Evolutionary conservation across 2,329 filamentous ascomycete genomes (phyloP), one percentile per base, ranked within the genome.

Genomic region (Pseudogymnoascus sp.): DNA sequence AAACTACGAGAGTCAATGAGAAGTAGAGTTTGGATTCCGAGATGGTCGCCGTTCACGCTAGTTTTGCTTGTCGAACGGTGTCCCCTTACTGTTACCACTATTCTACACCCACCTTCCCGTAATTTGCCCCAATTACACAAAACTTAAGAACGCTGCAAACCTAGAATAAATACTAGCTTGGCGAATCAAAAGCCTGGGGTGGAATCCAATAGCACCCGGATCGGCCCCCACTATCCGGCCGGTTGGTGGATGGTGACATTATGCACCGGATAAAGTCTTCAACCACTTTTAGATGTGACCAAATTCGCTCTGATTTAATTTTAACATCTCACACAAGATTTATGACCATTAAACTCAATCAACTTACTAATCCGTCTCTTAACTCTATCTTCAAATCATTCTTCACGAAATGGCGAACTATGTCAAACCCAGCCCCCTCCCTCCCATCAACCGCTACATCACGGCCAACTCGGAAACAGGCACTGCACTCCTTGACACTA

Each of bases 401-500:
- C 21, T 27, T 45, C 12, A n/a, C 40, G 13, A 45, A 10, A 45
- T 45, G 40, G 40, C 40, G 21, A 45, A 27, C 40, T 8, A 45
- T 8, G 18, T 45, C 40, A 27, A 45, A 45, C 40, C 40, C 21
- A 45, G 40, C 40, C 40, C 40, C 8, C 67, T 69, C 15, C 66
- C 65, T 13, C 60, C 62, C 8, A 48, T 66, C 25, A 63, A 65
- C 8, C 64, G 68, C n/a, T 66, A 67, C 59, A 69, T 70, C 31
- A 70, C 68, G 13, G 63, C 65, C 21, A 61, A 64, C 39, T 42
- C 69, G 18, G 13, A 42, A 7, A 58, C 55, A 4, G 67, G 68
- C 3, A 68, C 67, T 62, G 67, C 67, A n/a, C 60, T 69, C 12
- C 29, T 70, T 2, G 60, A 64, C 6, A n/a, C 58, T 0, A 55